These are phyloP conservation scores for Colletotrichum somersetense DNA, from an alignment of 2,329 filamentous ascomycete species.

Conservation along the genomic window DNA sequence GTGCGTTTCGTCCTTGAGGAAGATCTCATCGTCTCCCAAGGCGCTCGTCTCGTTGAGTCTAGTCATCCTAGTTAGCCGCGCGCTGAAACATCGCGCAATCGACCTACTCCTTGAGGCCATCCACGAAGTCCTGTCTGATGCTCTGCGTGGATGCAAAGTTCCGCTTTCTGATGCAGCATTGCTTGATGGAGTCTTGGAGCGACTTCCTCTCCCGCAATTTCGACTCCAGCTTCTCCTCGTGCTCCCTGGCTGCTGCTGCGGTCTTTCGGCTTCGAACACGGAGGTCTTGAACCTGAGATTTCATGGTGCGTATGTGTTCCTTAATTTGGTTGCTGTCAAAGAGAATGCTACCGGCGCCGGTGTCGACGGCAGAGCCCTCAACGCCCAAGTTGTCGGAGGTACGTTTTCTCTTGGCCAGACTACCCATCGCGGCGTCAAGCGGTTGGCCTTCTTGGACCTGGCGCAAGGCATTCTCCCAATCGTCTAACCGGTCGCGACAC, in stretches of 20 bases:
- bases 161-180: constrained; percentile 63
- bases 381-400: background rate
- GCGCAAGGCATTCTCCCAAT: background rate
- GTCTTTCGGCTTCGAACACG: background rate
- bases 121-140: constrained; percentile 42
- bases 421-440: fast-evolving
- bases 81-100: constrained; percentile 48
- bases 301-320: constrained; percentile 8
- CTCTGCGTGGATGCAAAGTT: constrained; percentile 64
- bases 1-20: constrained; percentile 50
- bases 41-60: background rate
- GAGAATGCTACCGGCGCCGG: constrained; percentile 29
- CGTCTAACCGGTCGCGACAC: background rate
- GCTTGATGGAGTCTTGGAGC: background rate
- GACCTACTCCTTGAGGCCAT: constrained; percentile 61
- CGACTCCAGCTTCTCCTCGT: background rate
- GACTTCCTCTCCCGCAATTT: background rate
- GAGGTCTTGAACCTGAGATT: background rate
- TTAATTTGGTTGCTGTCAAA: too few relatives aligned
- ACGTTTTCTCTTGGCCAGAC: background rate
- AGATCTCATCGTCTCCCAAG: too few relatives aligned
- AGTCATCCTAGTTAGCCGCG: constrained; percentile 60
- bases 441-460: background rate
- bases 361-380: constrained; percentile 11
- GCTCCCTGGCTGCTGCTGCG: background rate